Percentiles rank a stretch among this genome's conserved stretches.
Evolutionary conservation across 1,139 yeast genomes (phyloP).

Genomic region (Kodamaea sp.): DNA sequence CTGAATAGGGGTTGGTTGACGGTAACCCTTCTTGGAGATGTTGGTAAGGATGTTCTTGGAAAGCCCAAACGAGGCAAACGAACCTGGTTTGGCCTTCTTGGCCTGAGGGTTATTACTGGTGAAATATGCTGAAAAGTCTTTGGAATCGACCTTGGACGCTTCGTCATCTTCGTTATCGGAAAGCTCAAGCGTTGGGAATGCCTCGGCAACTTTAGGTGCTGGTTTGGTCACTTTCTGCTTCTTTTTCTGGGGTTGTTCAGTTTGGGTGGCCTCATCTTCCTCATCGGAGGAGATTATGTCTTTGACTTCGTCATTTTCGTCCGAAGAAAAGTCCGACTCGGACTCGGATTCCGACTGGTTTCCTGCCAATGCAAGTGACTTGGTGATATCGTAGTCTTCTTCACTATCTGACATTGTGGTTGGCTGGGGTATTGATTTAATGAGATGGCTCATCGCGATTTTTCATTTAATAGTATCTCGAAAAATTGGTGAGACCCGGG

Average conservation of each 20-base stretch:
- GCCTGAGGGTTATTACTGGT: slow-evolving; percentile 44
- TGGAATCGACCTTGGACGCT: slow-evolving; percentile 22
- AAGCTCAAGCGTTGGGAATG: slow-evolving; percentile 68
- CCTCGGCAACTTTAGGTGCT: slow-evolving; percentile 17
- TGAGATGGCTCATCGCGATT: too few relatives aligned
- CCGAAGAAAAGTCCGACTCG: slow-evolving; percentile 32
- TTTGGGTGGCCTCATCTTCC: slow-evolving; percentile 44
- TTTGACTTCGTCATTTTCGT: slow-evolving; percentile 43
- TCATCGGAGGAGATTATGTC: slow-evolving; percentile 59
- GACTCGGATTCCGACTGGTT: slow-evolving; percentile 43
- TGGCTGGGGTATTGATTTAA: background rate
- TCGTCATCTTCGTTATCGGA: slow-evolving; percentile 60
- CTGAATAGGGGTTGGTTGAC: slow-evolving; percentile 97
- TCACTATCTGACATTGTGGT: slow-evolving; percentile 40
- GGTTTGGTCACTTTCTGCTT: slow-evolving; percentile 20
- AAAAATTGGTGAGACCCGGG: too few relatives aligned
- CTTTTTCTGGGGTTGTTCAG: slow-evolving; percentile 17
- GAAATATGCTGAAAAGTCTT: slow-evolving; percentile 45
- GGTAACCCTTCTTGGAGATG: slow-evolving; percentile 82
- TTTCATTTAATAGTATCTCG: too few relatives aligned
- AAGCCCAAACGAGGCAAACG: slow-evolving; percentile 89
- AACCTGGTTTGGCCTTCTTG: slow-evolving; percentile 73
- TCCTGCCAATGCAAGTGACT: slow-evolving; percentile 53
- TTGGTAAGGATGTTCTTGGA: slow-evolving; percentile 70
- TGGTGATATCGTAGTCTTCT: slow-evolving; percentile 69